Evolutionary conservation across 2,329 filamentous ascomycete genomes (phyloP).

Genomic region (Trematosphaeria pertusa): DNA sequence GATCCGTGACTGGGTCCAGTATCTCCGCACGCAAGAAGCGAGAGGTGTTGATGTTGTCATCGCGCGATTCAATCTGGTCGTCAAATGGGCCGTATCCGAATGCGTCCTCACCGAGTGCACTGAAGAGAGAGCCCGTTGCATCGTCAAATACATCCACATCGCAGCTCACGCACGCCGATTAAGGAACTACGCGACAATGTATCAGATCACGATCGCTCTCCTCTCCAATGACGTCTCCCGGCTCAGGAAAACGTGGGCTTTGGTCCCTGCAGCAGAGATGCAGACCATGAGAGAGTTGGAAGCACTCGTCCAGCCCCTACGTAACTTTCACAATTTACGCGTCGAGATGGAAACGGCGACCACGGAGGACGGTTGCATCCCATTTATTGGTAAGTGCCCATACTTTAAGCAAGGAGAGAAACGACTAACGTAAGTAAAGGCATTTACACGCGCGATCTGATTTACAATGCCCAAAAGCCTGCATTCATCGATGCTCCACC

Average conservation of each 20-base stretch:
- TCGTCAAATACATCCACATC: constrained; percentile 84
- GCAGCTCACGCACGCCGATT: constrained; percentile 76
- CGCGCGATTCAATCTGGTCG: constrained; percentile 85
- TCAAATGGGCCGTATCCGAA: constrained; percentile 85
- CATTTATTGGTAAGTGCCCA: constrained; percentile 73
- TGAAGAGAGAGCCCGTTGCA: constrained; percentile 75
- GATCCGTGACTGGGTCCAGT: constrained; percentile 81
- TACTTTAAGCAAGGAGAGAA: background rate
- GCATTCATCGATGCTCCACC: constrained; percentile 74
- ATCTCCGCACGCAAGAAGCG: constrained; percentile 74
- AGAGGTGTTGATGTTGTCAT: constrained; percentile 83
- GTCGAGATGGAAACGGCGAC: constrained; percentile 77
- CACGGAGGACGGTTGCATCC: constrained; percentile 77
- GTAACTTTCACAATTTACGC: constrained; percentile 78
- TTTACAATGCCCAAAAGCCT: constrained; percentile 81
- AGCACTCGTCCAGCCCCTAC: constrained; percentile 74
- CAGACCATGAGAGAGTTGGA: constrained; percentile 73
- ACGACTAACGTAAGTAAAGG: constrained; percentile 46
- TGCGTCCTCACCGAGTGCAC: constrained; percentile 75
- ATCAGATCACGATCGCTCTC: constrained; percentile 78
- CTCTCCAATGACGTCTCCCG: constrained; percentile 75
- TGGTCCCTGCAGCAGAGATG: constrained; percentile 70
- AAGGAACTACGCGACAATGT: constrained; percentile 84
- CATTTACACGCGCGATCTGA: constrained; percentile 80
- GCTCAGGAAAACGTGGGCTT: constrained; percentile 72